Evolutionary conservation across 192 early-diverging fungal species (phyloP).

Genomic region (Cladochytrium replicatum): DNA sequence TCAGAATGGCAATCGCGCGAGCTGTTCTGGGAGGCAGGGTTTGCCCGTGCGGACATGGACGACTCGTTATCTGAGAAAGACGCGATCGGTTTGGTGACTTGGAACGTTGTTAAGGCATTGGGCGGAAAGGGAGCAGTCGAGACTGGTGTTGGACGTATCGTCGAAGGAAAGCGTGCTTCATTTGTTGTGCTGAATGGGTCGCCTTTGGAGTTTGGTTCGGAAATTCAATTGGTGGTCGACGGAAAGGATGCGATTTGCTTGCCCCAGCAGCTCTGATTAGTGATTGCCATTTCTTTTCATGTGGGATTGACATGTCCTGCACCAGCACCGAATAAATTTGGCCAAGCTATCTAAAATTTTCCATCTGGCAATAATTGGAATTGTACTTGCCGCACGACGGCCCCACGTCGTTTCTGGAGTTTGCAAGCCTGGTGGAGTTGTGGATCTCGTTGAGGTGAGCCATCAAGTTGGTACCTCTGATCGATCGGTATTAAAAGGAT

Average conservation of each 20-base stretch:
- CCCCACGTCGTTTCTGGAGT: too few species aligned
- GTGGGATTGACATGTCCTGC: too few species aligned
- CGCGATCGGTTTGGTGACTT: constrained; percentile 59
- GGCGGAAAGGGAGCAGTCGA: constrained; percentile 22
- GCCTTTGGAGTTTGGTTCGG: constrained; percentile 52
- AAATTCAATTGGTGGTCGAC: constrained; percentile 47
- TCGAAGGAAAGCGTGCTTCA: constrained; percentile 22
- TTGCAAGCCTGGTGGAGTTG: too few species aligned
- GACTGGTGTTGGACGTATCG: constrained; percentile 14
- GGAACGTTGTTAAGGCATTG: constrained; percentile 59
- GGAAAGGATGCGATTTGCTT: constrained; percentile 29
- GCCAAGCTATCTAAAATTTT: too few species aligned
- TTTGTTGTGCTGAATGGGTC: constrained; percentile 55
- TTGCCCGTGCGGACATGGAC: constrained; percentile 39
- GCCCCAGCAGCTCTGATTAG: constrained; percentile 23
- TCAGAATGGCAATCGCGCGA: constrained; percentile 50
- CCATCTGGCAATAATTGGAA: too few species aligned
- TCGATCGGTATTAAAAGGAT: too few species aligned
- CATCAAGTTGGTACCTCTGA: too few species aligned
- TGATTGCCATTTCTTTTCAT: neutral
- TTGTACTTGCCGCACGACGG: too few species aligned
- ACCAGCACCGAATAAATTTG: too few species aligned
- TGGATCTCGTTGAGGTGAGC: too few species aligned
- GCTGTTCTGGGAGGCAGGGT: constrained; percentile 71
- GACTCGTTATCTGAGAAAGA: constrained; percentile 42